Evolutionary conservation across 1,284 basidiomycete genomes (phyloP).

Genomic region (Taiwanofungus camphoratus): DNA sequence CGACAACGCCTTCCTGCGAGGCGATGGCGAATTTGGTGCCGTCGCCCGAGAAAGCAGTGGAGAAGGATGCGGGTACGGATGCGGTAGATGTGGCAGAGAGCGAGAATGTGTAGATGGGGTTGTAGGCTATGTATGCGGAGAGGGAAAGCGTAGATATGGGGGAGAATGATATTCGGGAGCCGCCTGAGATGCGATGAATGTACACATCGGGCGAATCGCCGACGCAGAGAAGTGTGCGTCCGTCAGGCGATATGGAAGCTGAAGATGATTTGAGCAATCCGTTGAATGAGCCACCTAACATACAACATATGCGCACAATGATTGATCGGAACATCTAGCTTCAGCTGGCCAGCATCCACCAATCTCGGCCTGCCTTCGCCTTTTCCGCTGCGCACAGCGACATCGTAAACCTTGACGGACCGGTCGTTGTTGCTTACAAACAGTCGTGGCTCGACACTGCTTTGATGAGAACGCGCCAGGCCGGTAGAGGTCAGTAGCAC

Average conservation of each 20-base stretch:
- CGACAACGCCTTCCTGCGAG: constrained; percentile 79
- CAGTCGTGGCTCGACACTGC: constrained; percentile 64
- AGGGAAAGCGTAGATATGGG: constrained; percentile 52
- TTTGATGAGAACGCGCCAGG: constrained; percentile 49
- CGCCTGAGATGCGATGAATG: constrained; percentile 64
- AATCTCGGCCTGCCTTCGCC: constrained; percentile 37
- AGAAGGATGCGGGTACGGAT: constrained; percentile 70
- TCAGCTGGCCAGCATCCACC: constrained; percentile 47
- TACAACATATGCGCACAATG: constrained; percentile 42
- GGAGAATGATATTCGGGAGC: constrained; percentile 48
- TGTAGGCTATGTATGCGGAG: constrained; percentile 40
- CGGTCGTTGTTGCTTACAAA: constrained; percentile 82
- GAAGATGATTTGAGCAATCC: constrained; percentile 15
- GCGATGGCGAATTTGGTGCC: constrained; percentile 83
- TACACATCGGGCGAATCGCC: constrained; percentile 82
- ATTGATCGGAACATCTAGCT: constrained; percentile 65
- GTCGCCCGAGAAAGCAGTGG: constrained; percentile 75
- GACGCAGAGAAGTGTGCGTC: constrained; percentile 76
- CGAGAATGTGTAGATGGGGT: constrained; percentile 25
- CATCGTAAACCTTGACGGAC: constrained; percentile 70
- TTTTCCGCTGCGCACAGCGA: constrained; percentile 40
- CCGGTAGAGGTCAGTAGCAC: constrained; percentile 64
- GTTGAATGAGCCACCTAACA: constrained; percentile 17
- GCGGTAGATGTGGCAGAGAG: constrained; percentile 25
- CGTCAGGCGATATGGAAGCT: constrained; percentile 84